These are phyloP conservation scores for Tillandsia fasciculata DNA, from an alignment of 176 grass and related monocot species.

Conservation along the genomic window DNA sequence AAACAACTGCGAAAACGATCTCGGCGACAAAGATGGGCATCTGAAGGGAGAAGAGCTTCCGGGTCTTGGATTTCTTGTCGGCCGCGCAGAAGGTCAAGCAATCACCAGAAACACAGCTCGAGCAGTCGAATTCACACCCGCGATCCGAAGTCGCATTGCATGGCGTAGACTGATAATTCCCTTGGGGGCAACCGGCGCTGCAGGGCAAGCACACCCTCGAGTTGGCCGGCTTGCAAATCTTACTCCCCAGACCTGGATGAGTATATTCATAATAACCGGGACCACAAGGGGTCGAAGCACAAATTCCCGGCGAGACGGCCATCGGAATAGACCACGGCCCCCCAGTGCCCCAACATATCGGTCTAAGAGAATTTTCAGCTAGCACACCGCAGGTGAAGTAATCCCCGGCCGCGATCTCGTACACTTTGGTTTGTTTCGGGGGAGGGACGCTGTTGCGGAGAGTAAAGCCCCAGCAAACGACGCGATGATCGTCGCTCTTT, in stretches of 20 bases:
- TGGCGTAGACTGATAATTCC: constrained; percentile 36
- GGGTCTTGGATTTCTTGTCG: constrained; percentile 35
- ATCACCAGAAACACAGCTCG: constrained; percentile 47
- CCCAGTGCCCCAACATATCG: constrained; percentile 85
- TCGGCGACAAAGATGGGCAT: constrained; percentile 81
- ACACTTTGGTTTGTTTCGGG: constrained; percentile 55
- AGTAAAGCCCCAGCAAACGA: constrained; percentile 85
- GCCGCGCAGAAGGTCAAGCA: constrained; percentile 48
- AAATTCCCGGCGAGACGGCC: constrained; percentile 84
- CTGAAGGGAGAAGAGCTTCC: constrained; percentile 55
- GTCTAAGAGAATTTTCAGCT: constrained; percentile 43
- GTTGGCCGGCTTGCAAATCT: constrained; percentile 58
- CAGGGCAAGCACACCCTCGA: constrained; percentile 94
- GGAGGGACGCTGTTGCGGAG: constrained; percentile 64
- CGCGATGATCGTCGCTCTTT: constrained; percentile 67
- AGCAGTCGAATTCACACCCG: constrained; percentile 65
- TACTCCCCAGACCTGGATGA: constrained; percentile 36
- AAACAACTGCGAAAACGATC: constrained; percentile 62
- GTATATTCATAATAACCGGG: constrained; percentile 65
- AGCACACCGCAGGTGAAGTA: constrained; percentile 92
- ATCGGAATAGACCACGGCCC: constrained; percentile 72
- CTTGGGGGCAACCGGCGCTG: constrained; percentile 50
- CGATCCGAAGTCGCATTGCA: constrained; percentile 70
- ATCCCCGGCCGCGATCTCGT: constrained; percentile 72
- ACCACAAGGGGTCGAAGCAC: constrained; percentile 54